Evolutionary conservation across 2,329 filamentous ascomycete genomes (phyloP).

Genomic region (Biscogniauxia sp.): DNA sequence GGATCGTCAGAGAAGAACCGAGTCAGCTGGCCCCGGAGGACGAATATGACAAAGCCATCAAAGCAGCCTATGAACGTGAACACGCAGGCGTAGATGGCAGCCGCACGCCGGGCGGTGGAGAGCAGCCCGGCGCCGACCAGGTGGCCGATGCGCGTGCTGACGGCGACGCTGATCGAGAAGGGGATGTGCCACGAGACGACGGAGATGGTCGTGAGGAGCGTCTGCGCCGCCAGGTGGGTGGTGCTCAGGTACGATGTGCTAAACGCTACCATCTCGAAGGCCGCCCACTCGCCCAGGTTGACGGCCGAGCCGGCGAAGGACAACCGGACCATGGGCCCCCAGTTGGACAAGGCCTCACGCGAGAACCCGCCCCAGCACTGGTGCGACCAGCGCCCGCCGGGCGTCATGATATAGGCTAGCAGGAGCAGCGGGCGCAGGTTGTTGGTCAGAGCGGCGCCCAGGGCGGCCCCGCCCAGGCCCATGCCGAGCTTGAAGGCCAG

Average conservation of each 20-base stretch:
- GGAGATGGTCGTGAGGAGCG: constrained; percentile 39
- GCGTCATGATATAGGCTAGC: constrained; percentile 42
- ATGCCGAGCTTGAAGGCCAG: constrained; percentile 42
- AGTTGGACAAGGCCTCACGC: constrained; percentile 34
- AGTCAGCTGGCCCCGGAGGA: constrained; percentile 30
- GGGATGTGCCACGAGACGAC: constrained; percentile 43
- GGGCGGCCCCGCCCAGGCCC: constrained; percentile 50
- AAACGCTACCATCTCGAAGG: constrained; percentile 43
- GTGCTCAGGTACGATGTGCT: constrained; percentile 45
- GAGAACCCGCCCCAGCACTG: constrained; percentile 46
- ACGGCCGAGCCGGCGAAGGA: constrained; percentile 40
- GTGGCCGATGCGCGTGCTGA: constrained; percentile 42
- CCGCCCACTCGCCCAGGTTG: constrained; percentile 42
- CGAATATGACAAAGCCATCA: constrained; percentile 33
- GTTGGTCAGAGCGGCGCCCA: constrained; percentile 48
- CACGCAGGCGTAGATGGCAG: constrained; percentile 33
- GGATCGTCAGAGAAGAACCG: constrained; percentile 34
- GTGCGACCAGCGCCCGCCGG: constrained; percentile 37
- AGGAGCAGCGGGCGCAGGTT: constrained; percentile 47
- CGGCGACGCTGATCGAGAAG: constrained; percentile 41
- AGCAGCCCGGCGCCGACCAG: constrained; percentile 39
- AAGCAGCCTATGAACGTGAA: constrained; percentile 33
- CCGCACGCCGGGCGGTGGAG: constrained; percentile 30
- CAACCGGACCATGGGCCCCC: constrained; percentile 39
- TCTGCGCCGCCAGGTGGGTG: constrained; percentile 41